Base-by-base conservation (phyloP, 257 asterid species). In the Penstemon eatonii region DNA sequence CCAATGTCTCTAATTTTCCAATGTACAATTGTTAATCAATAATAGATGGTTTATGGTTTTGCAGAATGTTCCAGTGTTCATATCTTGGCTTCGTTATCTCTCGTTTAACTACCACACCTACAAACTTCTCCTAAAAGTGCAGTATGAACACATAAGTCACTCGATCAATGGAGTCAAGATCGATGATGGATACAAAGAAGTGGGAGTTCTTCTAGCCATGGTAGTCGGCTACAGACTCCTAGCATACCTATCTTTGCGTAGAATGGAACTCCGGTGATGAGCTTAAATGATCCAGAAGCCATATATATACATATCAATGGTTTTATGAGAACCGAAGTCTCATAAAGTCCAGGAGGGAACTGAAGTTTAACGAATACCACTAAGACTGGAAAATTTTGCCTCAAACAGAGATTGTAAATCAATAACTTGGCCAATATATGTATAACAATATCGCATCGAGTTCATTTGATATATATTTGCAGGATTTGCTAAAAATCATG, bases 61-160 rank as follows among this genome's bases (percentile, higher is more conserved):
- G 89, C 95, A 94, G 99, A 52, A 82, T 19, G 96, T 89, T 56
- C 99, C 99, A 3, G 82, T 73, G 64, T 94, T 94, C 85, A 85
- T 94, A 74, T 78, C 96, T 40, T 94, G 99, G 99, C 95, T 94
- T 10, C 93, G 99, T 6, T 91, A 87, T 69, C 83, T 94, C 63
- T 94, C 99, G 37, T 94, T 91, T 71, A 94, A 89, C 87, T 94
- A 94, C 61, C 98, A 94, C 76, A 91, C 99, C 9, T 94, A 91
- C 84, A 91, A 89, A 45, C 99, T 94, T 76, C 98, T 94, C 36
- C 85, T 94, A 59, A 91, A 89, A 78, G 99, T 94, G 67, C 99
- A 94, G 78, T 94, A 91, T 40, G 83, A 80, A 67, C 95, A 91
- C 78, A 81, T 87, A 50, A 80, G 85, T 51, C 77, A 74, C 76